Conservation (phyloP, 495 filamentous ascomycete genomes). For the Podospora conica region DNA sequence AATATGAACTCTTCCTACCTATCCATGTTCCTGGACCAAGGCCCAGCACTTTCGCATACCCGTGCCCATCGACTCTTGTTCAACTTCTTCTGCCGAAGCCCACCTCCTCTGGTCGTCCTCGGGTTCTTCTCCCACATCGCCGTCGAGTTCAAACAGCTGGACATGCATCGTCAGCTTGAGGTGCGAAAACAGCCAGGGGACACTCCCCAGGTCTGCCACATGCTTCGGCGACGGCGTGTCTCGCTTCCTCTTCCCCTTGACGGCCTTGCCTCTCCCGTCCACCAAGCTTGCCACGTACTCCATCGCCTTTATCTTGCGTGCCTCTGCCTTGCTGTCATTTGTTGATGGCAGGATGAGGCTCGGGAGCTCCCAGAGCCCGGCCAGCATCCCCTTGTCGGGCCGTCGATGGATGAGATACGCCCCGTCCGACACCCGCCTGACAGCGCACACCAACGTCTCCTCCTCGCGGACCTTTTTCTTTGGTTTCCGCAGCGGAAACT, state of each 20-base stretch:
- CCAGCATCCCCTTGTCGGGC: conserved; percentile 39
- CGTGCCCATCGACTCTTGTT: conserved; percentile 41
- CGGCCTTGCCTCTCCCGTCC: neutral
- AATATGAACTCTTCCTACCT: too few relatives aligned
- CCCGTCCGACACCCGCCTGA: conserved; percentile 31
- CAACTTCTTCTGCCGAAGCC: conserved; percentile 26
- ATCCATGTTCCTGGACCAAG: conserved; percentile 15
- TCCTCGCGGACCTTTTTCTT: conserved; percentile 41
- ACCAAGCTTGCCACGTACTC: conserved; percentile 20
- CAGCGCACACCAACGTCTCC: conserved; percentile 39
- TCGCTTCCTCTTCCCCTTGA: neutral
- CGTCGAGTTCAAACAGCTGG: conserved; percentile 32
- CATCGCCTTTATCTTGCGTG: conserved; percentile 21
- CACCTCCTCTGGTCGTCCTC: conserved; percentile 21
- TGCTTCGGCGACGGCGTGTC: conserved; percentile 8
- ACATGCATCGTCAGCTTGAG: conserved; percentile 44
- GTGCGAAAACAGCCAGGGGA: conserved; percentile 45
- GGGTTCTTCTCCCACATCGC: neutral
- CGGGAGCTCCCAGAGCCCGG: conserved; percentile 43
- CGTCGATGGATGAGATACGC: conserved; percentile 37
- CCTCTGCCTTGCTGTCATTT: conserved; percentile 17
- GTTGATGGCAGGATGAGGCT: conserved; percentile 27
- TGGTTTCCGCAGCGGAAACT: conserved; percentile 34
- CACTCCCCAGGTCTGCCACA: conserved; percentile 31
- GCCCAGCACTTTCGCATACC: conserved; percentile 46